Conservation (phyloP, 2,329 filamentous ascomycete genomes). For the Hypoxylon sp. region DNA sequence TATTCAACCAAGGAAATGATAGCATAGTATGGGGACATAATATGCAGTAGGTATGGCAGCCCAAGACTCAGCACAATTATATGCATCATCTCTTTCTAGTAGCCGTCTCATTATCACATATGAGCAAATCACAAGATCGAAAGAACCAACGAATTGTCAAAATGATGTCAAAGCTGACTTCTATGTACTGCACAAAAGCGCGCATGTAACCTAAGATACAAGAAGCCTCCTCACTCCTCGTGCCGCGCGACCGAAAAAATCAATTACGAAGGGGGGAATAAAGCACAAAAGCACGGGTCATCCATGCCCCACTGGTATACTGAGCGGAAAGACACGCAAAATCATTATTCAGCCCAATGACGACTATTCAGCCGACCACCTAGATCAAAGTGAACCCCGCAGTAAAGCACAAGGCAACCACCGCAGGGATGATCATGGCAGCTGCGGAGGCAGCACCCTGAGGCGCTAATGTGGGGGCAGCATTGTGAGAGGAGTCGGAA, state of each 20-base stretch:
- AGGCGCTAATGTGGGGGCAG: constrained; percentile 36
- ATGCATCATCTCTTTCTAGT: not conserved
- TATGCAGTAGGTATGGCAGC: not conserved
- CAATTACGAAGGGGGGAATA: constrained; percentile 44
- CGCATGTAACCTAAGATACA: constrained; percentile 46
- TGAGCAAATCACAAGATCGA: constrained; percentile 9
- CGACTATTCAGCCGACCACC: constrained; percentile 41
- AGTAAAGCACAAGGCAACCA: constrained; percentile 38
- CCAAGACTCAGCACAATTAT: too few relatives aligned
- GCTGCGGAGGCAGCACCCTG: constrained; percentile 38
- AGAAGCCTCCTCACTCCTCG: constrained; percentile 27
- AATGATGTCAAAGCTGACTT: constrained; percentile 34
- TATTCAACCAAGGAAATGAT: not conserved
- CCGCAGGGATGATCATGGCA: constrained; percentile 41
- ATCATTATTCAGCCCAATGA: constrained; percentile 41
- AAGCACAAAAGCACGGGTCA: constrained; percentile 34
- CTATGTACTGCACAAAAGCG: constrained; percentile 45
- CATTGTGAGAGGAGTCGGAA: constrained; percentile 19
- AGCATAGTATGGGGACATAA: not conserved
- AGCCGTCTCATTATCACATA: constrained; percentile 2
- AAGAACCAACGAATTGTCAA: constrained; percentile 15
- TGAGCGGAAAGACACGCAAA: constrained; percentile 30
- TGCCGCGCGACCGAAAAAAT: constrained; percentile 35
- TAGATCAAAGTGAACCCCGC: constrained; percentile 44
- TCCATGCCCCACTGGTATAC: constrained; percentile 33